Percentiles rank a stretch among this genome's conserved stretches.
phyloP scores from a whole-genome alignment of 306 rosid species.

The Senna tora region DNA sequence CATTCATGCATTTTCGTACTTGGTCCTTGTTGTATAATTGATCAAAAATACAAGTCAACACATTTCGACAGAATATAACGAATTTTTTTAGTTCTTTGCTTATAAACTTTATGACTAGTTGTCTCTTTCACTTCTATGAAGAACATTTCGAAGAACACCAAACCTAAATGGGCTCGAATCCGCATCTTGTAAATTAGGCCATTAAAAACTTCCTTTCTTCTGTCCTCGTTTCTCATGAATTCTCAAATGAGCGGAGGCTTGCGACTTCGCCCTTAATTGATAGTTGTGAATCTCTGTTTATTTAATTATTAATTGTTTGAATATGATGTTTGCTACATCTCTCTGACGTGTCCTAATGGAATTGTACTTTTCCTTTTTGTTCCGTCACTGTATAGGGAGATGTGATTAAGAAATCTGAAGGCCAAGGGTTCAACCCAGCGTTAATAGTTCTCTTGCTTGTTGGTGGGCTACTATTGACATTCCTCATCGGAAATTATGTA shows the following conservation, averaged over 20 bases:
- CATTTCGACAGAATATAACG: no score
- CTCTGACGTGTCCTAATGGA: conserved; percentile 15
- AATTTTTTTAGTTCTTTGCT: neutral
- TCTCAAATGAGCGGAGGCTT: neutral
- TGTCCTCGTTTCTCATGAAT: neutral
- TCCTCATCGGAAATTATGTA: conserved; percentile 77
- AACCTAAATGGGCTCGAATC: neutral
- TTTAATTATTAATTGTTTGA: neutral
- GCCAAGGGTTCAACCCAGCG: conserved; percentile 82
- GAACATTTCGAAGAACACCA: no score
- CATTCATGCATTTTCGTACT: neutral
- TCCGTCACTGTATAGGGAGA: conserved; percentile 39
- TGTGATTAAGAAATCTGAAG: conserved; percentile 55
- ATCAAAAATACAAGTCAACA: neutral
- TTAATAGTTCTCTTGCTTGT: conserved; percentile 76
- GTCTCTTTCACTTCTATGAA: no score
- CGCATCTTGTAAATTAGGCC: neutral
- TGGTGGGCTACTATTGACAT: conserved; percentile 63
- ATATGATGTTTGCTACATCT: neutral
- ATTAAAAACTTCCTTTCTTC: neutral
- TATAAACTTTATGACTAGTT: neutral
- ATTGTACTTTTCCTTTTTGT: neutral
- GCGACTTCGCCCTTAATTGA: conserved; percentile 1
- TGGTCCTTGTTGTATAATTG: neutral
- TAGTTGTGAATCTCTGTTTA: neutral